Evolutionary conservation across 2,329 filamentous ascomycete species (phyloP), one percentile per base, ranked within the genome.

Genomic region (Ceratocystis variospora): DNA sequence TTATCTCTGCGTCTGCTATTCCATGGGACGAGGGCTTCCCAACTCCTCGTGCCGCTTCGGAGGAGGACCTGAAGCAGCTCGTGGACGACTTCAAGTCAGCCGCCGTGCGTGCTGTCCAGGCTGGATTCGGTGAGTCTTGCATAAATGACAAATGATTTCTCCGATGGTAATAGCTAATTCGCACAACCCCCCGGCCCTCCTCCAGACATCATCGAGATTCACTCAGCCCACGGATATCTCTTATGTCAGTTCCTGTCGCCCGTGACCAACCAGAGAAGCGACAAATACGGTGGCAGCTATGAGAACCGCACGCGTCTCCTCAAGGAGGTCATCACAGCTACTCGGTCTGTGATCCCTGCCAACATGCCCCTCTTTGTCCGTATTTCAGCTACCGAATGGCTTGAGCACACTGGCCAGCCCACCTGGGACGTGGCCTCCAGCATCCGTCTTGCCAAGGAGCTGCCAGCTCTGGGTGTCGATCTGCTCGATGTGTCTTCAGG

Each of bases 401-500:
- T 85, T 75, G 81, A 86, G 69, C 73, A 74, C 71, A 69, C 73
- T 5, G 74, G 71, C 62, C 70, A 76, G 69, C 75, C 77, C 5
- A 80, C 77, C 28, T 96, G 90, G 90, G 86, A 83, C 3, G 71
- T 87, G n/a, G 81, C 86, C 55, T 81, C 91, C 70, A 74, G 70
- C 65, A 74, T 74, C 66, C 70, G 69, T 22, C 70, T 76, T n/a
- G 88, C 89, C 15, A 81, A 83, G 72, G 77, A 87, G 8, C 81
- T 96, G 0, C 87, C 89, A 0, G 82, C 81, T 0, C 78, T 81
- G 12, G 92, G 92, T 33, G 81, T 96, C 55, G 92, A 96, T 73
- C 78, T 96, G 17, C 80, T 96, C 37, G 92, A 96, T 73, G 84
- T 96, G 67, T 90, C 86, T 71, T 86, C 85, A 0, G 90, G 86